A percentile compares a stretch with the other conserved stretches of the same genome.
Evolutionary conservation across 2,329 filamentous ascomycete species (phyloP).

Genomic region (Botryotinia convoluta): DNA sequence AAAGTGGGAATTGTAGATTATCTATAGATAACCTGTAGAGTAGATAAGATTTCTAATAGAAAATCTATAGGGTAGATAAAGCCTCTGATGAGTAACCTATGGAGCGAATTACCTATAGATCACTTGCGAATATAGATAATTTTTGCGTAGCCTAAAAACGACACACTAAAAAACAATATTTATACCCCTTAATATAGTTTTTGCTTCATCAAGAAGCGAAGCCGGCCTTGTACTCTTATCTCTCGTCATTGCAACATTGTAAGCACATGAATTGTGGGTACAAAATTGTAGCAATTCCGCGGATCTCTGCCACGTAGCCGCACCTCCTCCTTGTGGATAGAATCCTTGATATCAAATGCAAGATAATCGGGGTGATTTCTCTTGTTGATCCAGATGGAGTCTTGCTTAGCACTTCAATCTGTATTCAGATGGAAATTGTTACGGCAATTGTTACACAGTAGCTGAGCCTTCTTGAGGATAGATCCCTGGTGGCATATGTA

Average conservation of each 20-base stretch:
- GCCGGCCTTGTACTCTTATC: not conserved
- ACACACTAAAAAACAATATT: no score
- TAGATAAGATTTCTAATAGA: no score
- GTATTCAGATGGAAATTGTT: not conserved
- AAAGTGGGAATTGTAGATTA: no score
- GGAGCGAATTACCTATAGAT: no score
- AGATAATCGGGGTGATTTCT: not conserved
- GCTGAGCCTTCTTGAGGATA: not conserved
- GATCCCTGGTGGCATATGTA: not conserved
- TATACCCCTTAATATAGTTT: no score
- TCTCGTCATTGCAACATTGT: not conserved
- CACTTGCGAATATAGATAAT: no score
- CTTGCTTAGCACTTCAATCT: conserved; percentile 4
- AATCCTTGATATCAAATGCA: not conserved
- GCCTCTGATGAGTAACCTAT: no score
- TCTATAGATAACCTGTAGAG: no score
- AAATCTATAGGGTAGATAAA: no score
- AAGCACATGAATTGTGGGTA: not conserved
- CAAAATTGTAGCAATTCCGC: not conserved
- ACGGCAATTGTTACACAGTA: not conserved
- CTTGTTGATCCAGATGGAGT: not conserved
- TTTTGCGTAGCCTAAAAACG: no score
- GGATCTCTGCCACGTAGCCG: not conserved
- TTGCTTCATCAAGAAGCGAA: not conserved
- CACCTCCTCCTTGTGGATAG: not conserved